Evolutionary conservation across 116 monocot species (phyloP), one percentile per base, ranked within the genome.

Genomic region (Phalaenopsis hybrid): DNA sequence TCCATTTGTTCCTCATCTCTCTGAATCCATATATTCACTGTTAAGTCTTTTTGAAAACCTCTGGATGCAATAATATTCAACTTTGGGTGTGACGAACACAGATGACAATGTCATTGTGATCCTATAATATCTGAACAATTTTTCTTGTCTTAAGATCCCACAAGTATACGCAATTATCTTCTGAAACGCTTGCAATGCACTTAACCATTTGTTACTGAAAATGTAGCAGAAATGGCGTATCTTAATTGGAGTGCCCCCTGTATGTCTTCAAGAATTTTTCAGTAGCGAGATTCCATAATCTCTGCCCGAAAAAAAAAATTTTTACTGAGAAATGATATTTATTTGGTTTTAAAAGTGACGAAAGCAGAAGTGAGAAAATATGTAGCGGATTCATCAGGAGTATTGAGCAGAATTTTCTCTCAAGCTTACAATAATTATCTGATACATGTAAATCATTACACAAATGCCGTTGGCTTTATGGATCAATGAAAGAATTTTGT

Each of bases 161-260:
- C 76, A 82, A 45, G 28, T 82, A 82, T 5, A 82, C 63, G 44
- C 76, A 63, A 6, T 82, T 76, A 45, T 82, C 76, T 73, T 82
- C 76, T 15, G 76, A 82, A 52, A 76, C 82, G 31, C 82, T 82
- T 44, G 76, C 76, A 31, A 63, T 82, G 15, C 31, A 76, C 45
- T 28, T 76, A 76, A 45, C 76, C 82, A 57, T 76, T 82, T 59
- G 76, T 82, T 17, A 76, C 61, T 12, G 82, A 82, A 25, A 82
- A 76, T 76, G 82, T n/a, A 44, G 82, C 76, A 9, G 82, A 59
- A 46, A 76, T 82, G 44, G 61, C 44, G 9, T 82, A 82, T 33
- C 28, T 28, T 28, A 28, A 28, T 28, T 28, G 28, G 28, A 28
- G 28, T 28, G 28, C 28, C 28, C 28, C 28, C 28, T 28, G 28